These are phyloP conservation scores for Pichia phayaonensis DNA, from an alignment of 805 yeast genomes.

Conservation along the genomic window DNA sequence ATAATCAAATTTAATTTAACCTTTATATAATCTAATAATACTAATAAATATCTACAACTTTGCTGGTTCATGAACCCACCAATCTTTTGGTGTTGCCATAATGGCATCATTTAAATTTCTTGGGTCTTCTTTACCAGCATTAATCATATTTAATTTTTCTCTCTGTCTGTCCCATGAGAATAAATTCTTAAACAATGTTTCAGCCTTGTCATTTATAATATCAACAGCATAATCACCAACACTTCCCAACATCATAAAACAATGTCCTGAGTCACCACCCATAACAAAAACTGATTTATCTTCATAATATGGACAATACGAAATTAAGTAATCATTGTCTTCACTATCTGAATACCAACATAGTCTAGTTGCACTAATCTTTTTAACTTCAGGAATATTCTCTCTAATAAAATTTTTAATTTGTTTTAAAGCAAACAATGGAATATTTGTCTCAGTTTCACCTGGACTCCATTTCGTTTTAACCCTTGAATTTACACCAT, in stretches of 20 bases:
- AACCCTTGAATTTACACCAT: conserved; percentile 17
- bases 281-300: conserved; percentile 27
- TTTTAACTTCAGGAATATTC: conserved; percentile 22
- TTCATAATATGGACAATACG: conserved; percentile 25
- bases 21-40: not conserved
- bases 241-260: conserved; percentile 31
- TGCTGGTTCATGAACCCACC: conserved; percentile 12
- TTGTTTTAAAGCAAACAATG: conserved; percentile 22
- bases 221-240: conserved; percentile 24
- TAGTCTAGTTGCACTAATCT: conserved; percentile 19
- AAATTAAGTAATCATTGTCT: conserved; percentile 30
- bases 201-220: conserved; percentile 13
- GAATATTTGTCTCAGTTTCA: conserved; percentile 20
- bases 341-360: conserved; percentile 33
- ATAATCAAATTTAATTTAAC: not conserved
- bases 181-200: conserved; percentile 13
- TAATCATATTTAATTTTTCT: conserved; percentile 19
- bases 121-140: conserved; percentile 21
- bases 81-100: conserved; percentile 23
- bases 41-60: conserved; percentile 6
- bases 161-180: conserved; percentile 25
- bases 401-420: conserved; percentile 22
- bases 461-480: conserved; percentile 23
- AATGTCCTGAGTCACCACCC: conserved; percentile 35
- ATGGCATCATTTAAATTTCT: conserved; percentile 19